Base-by-base conservation (phyloP, 768 basidiomycete species). In the Rhodotorula graminis region DNA sequence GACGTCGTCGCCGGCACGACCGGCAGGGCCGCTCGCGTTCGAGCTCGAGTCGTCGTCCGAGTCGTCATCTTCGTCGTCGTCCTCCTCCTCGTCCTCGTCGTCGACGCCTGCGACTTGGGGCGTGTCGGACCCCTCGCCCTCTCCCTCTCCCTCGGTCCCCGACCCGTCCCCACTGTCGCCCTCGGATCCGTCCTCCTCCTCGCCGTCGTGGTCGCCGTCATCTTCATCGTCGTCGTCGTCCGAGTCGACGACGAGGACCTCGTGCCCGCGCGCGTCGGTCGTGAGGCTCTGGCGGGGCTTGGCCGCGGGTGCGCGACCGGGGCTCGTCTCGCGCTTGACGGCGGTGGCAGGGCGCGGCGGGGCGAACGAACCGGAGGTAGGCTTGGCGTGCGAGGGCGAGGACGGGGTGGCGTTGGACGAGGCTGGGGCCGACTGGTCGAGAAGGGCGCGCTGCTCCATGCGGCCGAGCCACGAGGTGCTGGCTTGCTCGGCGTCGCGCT, bases 41-140 rank as follows among this genome's bases (percentile, higher is more conserved):
- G 65, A 67, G 29, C 57, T 65, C 49, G 71, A 67, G 59, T 72
- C 71, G 49, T 72, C 71, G 25, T 67, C 59, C 16, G 62, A 60
- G 6, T 62, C 64, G 49, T 58, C 67, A 9, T 57, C 68, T 18
- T 60, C 56, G 29, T 44, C 42, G 6, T 64, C 72, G 21, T 55
- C 50, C 16, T 27, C 64, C 14, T 46, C 55, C 21, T 44, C n/a
- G 8, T 37, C 62, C 57, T 60, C 59, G 37, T 42, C 29, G 9
- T 40, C 63, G 58, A 56, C 60, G 10, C 56, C 56, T 10, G 33
- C 18, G 12, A 46, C 60, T n/a, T 59, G 37, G 8, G 33, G 42
- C 23, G 49, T 60, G 29, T 23, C 65, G 27, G 44, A 57, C 3
- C 25, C 71, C 8, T 64, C 66, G 9, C 37, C 37, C 37, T 37